Evolutionary conservation across 2,329 filamentous ascomycete genomes (phyloP), one percentile per base, ranked within the genome.

Genomic region (Zasmidium angulare): DNA sequence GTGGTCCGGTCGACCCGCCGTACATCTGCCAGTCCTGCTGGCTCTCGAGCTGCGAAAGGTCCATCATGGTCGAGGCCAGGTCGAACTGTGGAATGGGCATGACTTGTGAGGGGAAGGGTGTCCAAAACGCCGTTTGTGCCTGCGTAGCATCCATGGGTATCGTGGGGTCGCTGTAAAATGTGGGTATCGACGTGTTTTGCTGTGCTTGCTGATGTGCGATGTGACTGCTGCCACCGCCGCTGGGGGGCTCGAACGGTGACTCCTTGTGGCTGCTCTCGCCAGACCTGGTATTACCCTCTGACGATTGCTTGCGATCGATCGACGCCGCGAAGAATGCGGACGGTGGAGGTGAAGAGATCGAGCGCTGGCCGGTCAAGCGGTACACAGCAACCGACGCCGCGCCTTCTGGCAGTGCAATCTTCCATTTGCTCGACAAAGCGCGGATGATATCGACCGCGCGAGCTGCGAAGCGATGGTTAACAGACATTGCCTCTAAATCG

Each of bases 381-480:
- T 58, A 75, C 19, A 49, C 72, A 53, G 56, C 64, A 60, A 58
- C 69, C 66, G 61, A 65, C 57, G 57, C 68, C 43, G 61, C 75
- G 48, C 61, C 72, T 46, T 78, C 74, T 1, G 78, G 79, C 11
- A 78, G 73, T 1, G 73, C 67, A 26, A 80, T 69, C 24, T 76
- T 73, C 79, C 78, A 81, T 26, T 75, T 77, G 36, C 71, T 71
- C 1, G 78, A 73, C 19, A 80, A 66, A 9, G 74, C 69, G 24
- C 76, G 68, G 23, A 80, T 71, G 58, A 80, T 78, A 23, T 76
- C 74, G 47, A 79, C 74, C 24, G 74, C 75, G 24, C 78, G 73
- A 10, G 71, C 74, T 4, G 74, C 77, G 58, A 79, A 80, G 46
- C 72, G 72, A 55, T 79, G 77, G 58, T 78, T 79, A 46, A 72